Evolutionary conservation across 495 filamentous ascomycete genomes (phyloP), one percentile per base, ranked within the genome.

Genomic region (Hypoxylon trugodes): DNA sequence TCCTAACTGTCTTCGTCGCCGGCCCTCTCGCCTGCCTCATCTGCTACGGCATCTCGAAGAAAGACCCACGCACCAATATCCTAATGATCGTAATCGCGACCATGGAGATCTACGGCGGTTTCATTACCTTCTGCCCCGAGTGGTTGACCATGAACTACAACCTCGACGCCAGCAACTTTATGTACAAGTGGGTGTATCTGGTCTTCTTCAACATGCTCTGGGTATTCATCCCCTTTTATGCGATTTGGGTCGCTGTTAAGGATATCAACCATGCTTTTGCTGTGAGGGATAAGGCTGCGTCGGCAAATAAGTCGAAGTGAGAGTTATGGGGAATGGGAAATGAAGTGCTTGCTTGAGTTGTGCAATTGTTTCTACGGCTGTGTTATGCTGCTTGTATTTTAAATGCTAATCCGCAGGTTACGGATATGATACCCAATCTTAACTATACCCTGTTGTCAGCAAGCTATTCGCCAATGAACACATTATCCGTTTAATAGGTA

Each of bases 101-200:
- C 5, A 92, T 86, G n/a, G 94, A 98, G 79, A 72, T 98, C 9
- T 98, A 98, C 76, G 94, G 94, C 32, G 92, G 90, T 9, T 97
- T 89, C 72, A 97, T 98, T 90, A 98, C 94, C 0, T 98, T 98
- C 76, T 88, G 85, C 64, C 94, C 94, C 10, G 94, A 98, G 78
- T 98, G 93, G 93, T 74, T 98, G 52, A 89, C 83, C 3, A 90
- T 87, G 1, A 90, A 81, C 56, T 73, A 84, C 58, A 91, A 91
- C 73, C 80, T 98, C 65, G 87, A 93, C 65, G 89, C 86, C 0
- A 86, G 84, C 57, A 93, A 96, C 66, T 89, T 85, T 60, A 93
- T 97, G 82, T 96, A 93, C 69, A 71, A 89, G 65, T 90, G 91
- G 91, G 77, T 97, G 8, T 97, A 96, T 69, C 76, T 98, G 49